A percentile compares a stretch with the other conserved stretches of the same genome.
Evolutionary conservation across 2,329 filamentous ascomycete species (phyloP).

Genomic region (Monilinia laxa): DNA sequence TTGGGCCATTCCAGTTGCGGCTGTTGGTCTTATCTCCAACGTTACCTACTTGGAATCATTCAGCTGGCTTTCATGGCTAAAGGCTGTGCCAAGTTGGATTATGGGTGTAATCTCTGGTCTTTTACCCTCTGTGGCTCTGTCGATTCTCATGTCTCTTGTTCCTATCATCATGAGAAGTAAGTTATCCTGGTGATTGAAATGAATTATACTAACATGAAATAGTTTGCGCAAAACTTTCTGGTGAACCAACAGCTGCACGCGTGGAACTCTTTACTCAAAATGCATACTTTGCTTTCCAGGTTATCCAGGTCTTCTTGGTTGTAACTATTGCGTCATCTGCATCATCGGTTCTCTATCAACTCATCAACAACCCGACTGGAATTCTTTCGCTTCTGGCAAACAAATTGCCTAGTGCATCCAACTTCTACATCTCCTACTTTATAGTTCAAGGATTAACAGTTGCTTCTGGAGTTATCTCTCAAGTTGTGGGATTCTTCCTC

Average conservation of each 20-base stretch:
- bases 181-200: slow-evolving; percentile 35
- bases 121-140: slow-evolving; percentile 73
- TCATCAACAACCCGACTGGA: slow-evolving; percentile 60
- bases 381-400: slow-evolving; percentile 66
- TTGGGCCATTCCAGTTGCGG: slow-evolving; percentile 73
- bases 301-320: slow-evolving; percentile 89
- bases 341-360: slow-evolving; percentile 62
- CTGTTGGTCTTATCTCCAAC: slow-evolving; percentile 85
- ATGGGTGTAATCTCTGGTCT: slow-evolving; percentile 83
- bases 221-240: slow-evolving; percentile 76
- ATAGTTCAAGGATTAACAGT: slow-evolving; percentile 85
- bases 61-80: slow-evolving; percentile 71
- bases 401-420: slow-evolving; percentile 79
- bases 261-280: slow-evolving; percentile 90
- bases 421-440: slow-evolving; percentile 95
- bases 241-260: slow-evolving; percentile 74
- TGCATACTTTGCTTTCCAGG: slow-evolving; percentile 86
- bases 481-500: slow-evolving; percentile 70
- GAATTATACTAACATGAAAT: slow-evolving; percentile 26
- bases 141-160: slow-evolving; percentile 82
- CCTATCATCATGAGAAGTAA: slow-evolving; percentile 76
- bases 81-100: slow-evolving; percentile 66
- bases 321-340: slow-evolving; percentile 81
- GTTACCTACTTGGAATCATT: slow-evolving; percentile 67
- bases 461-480: slow-evolving; percentile 71